These are phyloP conservation scores for Abortiporus biennis DNA, from an alignment of 1,284 basidiomycete genomes.

Conservation along the genomic window DNA sequence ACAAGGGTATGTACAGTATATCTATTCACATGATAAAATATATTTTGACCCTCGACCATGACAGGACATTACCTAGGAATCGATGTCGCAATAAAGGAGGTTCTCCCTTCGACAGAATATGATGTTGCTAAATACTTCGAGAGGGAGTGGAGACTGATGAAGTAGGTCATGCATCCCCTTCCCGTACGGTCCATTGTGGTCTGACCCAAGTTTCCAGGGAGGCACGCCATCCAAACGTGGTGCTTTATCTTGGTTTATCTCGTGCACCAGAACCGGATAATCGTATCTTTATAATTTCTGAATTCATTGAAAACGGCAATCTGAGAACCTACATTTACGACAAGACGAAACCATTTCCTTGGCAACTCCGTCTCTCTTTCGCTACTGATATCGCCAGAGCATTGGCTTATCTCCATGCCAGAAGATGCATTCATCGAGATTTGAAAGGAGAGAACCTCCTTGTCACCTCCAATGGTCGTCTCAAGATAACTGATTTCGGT, in stretches of 20 bases:
- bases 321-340: slow-evolving; percentile 84
- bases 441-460: slow-evolving; percentile 97
- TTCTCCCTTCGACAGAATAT: slow-evolving; percentile 83
- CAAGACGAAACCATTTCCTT: slow-evolving; percentile 76
- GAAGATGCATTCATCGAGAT: slow-evolving; percentile 84
- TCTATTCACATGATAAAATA: slow-evolving; percentile 6
- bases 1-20: slow-evolving; percentile 56
- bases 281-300: slow-evolving; percentile 85
- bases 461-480: slow-evolving; percentile 85
- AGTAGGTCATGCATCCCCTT: slow-evolving; percentile 42
- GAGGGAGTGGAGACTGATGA: slow-evolving; percentile 95
- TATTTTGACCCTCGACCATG: slow-evolving; percentile 5
- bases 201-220: slow-evolving; percentile 53
- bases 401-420: slow-evolving; percentile 93
- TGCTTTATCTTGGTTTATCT: slow-evolving; percentile 90
- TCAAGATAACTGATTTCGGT: slow-evolving; percentile 97
- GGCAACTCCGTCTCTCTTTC: slow-evolving; percentile 89
- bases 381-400: slow-evolving; percentile 92
- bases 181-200: too few relatives aligned
- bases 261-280: slow-evolving; percentile 79
- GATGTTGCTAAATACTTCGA: slow-evolving; percentile 97
- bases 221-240: slow-evolving; percentile 88
- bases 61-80: slow-evolving; percentile 88
- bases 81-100: slow-evolving; percentile 95
- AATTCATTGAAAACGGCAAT: slow-evolving; percentile 85